Percentiles rank a stretch among this genome's conserved stretches.
phyloP scores from a whole-genome alignment of 208 protist genomes.

The Crithidia brevicula region DNA sequence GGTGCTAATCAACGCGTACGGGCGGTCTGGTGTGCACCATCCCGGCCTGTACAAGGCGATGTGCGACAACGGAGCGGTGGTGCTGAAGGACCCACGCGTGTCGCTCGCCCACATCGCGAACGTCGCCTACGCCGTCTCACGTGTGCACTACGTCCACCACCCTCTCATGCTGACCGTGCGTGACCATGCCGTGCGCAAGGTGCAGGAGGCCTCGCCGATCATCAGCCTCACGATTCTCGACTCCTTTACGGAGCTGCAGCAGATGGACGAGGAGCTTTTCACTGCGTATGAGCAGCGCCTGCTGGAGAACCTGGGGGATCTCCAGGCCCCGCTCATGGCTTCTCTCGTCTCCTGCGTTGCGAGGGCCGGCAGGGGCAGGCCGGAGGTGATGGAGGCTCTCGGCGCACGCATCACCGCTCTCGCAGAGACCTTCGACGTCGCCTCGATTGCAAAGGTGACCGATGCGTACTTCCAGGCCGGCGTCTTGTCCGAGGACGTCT shows the following conservation, averaged over 20 bases:
- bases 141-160: slow-evolving; percentile 68
- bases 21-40: slow-evolving; percentile 84
- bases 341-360: slow-evolving; percentile 69
- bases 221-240: slow-evolving; percentile 85
- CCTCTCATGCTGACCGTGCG: slow-evolving; percentile 76
- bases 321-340: slow-evolving; percentile 71
- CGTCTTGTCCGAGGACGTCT: slow-evolving; percentile 75
- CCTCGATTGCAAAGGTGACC: slow-evolving; percentile 76
- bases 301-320: slow-evolving; percentile 51
- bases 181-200: slow-evolving; percentile 68
- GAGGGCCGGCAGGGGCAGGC: slow-evolving; percentile 49
- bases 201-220: slow-evolving; percentile 48
- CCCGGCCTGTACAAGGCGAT: slow-evolving; percentile 70
- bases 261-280: slow-evolving; percentile 83
- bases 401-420: slow-evolving; percentile 58
- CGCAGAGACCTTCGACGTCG: slow-evolving; percentile 73
- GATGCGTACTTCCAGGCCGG: slow-evolving; percentile 77
- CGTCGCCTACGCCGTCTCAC: slow-evolving; percentile 81
- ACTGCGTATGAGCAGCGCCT: slow-evolving; percentile 69
- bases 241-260: slow-evolving; percentile 75
- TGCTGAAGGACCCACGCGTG: slow-evolving; percentile 68
- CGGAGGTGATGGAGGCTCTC: slow-evolving; percentile 57
- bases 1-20: slow-evolving; percentile 90
- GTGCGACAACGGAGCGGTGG: slow-evolving; percentile 57
- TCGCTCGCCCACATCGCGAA: slow-evolving; percentile 87